A percentile compares a stretch with the other conserved stretches of the same genome.
Conservation (phyloP, 805 yeast genomes). For the Kluyveromyces nonfermentans region DNA sequence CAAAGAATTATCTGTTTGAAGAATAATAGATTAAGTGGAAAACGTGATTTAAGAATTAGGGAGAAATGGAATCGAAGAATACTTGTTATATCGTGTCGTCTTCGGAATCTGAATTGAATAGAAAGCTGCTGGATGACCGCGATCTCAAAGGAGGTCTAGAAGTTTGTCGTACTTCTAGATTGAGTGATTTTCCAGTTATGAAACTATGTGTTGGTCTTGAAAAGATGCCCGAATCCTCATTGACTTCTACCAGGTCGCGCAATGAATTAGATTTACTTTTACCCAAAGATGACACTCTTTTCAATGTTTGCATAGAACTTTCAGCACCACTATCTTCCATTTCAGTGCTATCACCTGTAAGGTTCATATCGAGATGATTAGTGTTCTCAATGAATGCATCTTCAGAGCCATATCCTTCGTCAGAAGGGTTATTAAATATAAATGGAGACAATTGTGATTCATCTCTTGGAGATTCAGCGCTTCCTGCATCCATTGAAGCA, state of each 20-base stretch:
- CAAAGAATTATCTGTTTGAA: background rate
- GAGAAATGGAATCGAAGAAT: background rate
- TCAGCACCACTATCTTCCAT: conserved; percentile 3
- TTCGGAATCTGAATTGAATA: conserved; percentile 26
- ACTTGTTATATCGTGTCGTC: background rate
- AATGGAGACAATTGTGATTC: conserved; percentile 5
- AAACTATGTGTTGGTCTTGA: conserved; percentile 20
- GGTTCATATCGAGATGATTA: conserved; percentile 7
- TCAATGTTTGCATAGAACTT: conserved; percentile 13
- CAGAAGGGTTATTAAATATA: conserved; percentile 13
- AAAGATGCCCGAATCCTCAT: conserved; percentile 7
- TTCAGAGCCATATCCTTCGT: conserved; percentile 21
- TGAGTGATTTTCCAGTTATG: conserved; percentile 23
- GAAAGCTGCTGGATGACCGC: conserved; percentile 18
- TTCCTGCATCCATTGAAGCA: conserved; percentile 24
- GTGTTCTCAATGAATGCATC: conserved; percentile 23
- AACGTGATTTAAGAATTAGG: background rate
- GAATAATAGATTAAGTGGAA: background rate
- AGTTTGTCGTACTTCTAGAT: background rate
- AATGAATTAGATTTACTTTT: conserved; percentile 18
- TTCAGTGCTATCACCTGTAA: conserved; percentile 1
- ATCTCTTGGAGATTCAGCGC: conserved; percentile 4
- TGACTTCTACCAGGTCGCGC: conserved; percentile 12
- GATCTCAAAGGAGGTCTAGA: conserved; percentile 8
- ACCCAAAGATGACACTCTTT: conserved; percentile 25